phyloP scores from a whole-genome alignment of 768 basidiomycete genomes.

The Podaxis rugospora region DNA sequence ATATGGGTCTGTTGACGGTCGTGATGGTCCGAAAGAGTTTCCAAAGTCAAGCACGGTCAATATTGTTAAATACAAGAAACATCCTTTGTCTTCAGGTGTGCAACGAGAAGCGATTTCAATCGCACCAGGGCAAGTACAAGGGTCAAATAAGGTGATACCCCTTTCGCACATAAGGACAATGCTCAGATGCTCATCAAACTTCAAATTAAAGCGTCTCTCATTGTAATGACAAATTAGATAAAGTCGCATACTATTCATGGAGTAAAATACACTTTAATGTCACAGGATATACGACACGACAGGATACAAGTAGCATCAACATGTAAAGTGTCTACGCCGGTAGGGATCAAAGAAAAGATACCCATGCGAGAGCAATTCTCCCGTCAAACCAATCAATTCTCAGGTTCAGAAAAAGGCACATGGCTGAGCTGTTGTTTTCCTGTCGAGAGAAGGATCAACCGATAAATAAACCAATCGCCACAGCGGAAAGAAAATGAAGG shows the following conservation, averaged over 20 bases:
- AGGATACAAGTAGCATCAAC: constrained; percentile 27
- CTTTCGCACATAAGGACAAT: neutral
- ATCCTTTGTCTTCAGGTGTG: neutral
- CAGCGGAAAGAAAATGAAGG: constrained; percentile 23
- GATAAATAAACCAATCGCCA: constrained; percentile 41
- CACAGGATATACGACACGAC: constrained; percentile 30
- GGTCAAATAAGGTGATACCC: neutral
- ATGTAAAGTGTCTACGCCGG: constrained; percentile 7
- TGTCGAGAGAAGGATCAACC: constrained; percentile 27
- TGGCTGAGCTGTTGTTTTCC: constrained; percentile 15
- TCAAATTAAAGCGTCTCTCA: neutral
- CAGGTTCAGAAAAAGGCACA: constrained; percentile 13
- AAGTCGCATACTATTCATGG: constrained; percentile 28
- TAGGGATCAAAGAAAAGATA: neutral
- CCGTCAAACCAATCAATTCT: constrained; percentile 1
- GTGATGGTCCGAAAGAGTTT: neutral
- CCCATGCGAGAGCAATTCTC: neutral
- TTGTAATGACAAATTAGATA: constrained; percentile 14
- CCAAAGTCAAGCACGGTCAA: neutral
- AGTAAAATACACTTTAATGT: constrained; percentile 33
- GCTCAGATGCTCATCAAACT: neutral
- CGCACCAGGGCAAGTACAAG: neutral
- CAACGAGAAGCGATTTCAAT: neutral
- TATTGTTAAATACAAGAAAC: neutral
- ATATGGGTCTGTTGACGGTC: neutral